Evolutionary conservation across 345 rosid species (phyloP), one percentile per base, ranked within the genome.

Genomic region (Gossypioides kirkii): DNA sequence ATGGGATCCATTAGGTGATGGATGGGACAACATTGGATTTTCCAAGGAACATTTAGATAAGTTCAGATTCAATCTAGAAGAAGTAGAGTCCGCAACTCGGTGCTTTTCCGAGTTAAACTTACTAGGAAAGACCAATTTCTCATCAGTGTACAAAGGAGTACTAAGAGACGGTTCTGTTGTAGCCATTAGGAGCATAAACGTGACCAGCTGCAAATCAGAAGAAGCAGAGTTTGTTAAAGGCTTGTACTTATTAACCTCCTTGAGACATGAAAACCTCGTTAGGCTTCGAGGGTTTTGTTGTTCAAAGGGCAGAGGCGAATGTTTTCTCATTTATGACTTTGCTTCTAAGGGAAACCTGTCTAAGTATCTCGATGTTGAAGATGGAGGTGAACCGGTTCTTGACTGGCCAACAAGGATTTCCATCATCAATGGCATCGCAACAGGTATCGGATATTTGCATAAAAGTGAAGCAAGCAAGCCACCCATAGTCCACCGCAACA

Each of bases 11-110:
- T 79, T 91, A 0, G 94, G 88, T 2, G 90, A 86, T 25, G 80
- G 86, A 58, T 77, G 84, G 70, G 83, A 85, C 52, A 87, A 89
- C 63, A 81, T 78, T 54, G 91, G 87, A 70, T 75, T 81, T 61
- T 77, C 76, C 20, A 84, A 81, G 50, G 86, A 86, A 63, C 69
- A 84, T 79, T 82, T 85, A n/a, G 86, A 86, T 46, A 86, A 75
- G 55, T 90, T 82, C 10, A 85, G 88, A 72, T 90, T 88, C 87
- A 90, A 86, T 73, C 71, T 93, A 74, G 99, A 95, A 79, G 98
- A 91, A 78, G 71, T 95, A 18, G 98, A 95, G 81, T 92, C 94
- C 9, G 98, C 98, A 23, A 93, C 97, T 10, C 98, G 86, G 5
- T 88, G 97, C 79, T 95, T 95, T 55, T 95, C 98, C 0, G 94